A percentile compares a stretch with the other conserved stretches of the same genome.
Conservation (phyloP, 1,139 yeast genomes). For the Suhomyces chickasaworum region DNA sequence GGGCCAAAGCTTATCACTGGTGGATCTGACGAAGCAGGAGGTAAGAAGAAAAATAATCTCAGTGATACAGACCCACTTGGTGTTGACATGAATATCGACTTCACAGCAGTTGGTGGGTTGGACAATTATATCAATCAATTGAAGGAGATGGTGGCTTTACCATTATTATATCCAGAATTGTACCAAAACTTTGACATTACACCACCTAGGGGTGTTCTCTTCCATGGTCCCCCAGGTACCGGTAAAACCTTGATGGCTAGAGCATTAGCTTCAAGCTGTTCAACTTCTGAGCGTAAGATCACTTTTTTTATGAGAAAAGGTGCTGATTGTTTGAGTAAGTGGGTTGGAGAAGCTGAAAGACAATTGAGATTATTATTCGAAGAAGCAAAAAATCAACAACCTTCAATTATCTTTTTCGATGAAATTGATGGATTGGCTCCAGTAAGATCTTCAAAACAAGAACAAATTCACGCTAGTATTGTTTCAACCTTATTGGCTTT, state of each 20-base stretch:
- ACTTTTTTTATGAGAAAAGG: constrained; percentile 99
- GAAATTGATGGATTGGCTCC: constrained; percentile 99
- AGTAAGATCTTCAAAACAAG: constrained; percentile 94
- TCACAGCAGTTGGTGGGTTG: constrained; percentile 88
- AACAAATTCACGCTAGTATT: constrained; percentile 96
- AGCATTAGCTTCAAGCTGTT: constrained; percentile 94
- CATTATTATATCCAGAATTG: constrained; percentile 89
- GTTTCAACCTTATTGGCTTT: constrained; percentile 91
- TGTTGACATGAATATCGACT: constrained; percentile 89
- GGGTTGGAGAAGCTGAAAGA: constrained; percentile 99
- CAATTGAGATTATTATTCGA: constrained; percentile 87
- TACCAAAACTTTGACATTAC: constrained; percentile 88
- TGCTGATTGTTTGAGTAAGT: constrained; percentile 93
- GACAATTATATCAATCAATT: constrained; percentile 88
- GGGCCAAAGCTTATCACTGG: constrained; percentile 38
- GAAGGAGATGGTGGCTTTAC: constrained; percentile 96
- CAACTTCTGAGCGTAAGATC: constrained; percentile 77
- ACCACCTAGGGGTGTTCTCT: constrained; percentile 96
- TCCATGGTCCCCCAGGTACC: constrained; percentile 99
- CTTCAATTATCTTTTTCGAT: constrained; percentile 92
- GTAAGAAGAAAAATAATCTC: constrained; percentile 61
- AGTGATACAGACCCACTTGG: constrained; percentile 97
- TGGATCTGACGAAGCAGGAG: constrained; percentile 28
- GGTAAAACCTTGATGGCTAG: constrained; percentile 99
- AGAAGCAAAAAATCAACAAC: constrained; percentile 95